Base-by-base conservation (phyloP, 805 yeast species). In the Ogataea naganishii region DNA sequence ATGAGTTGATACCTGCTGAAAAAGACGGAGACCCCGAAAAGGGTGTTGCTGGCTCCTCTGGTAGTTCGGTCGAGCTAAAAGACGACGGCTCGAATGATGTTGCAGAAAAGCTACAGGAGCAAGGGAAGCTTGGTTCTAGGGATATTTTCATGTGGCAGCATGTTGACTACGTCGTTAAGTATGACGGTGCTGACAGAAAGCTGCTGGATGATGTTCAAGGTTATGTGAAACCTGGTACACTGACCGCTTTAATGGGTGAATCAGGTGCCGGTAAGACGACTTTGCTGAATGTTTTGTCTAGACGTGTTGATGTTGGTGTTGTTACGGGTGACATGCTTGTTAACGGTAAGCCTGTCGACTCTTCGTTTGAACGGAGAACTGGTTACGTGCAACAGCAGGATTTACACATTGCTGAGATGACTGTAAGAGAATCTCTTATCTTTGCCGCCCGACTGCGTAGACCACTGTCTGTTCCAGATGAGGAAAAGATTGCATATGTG, bases 201-300 rank as follows among this genome's bases (percentile, higher is more conserved):
- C 46, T 70, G 35, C 53, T 74, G 46, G 62, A 63, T 34, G 43
- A 62, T 35, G 53, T 64, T 32, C 61, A 61, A 26, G 71, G 70
- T 18, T 63, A 53, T 46, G 58, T 62, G 41, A 50, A 56, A 20
- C 77, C 80, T 2, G 80, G 79, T 26, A 60, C 67, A 6, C 49
- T 72, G 44, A 72, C 78, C 14, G 79, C 80, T 2, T 51, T 72
- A 24, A 72, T 72, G 75, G 80, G 80, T 34, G 78, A 69, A 42
- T 69, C 77, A 3, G 80, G 80, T 39, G 79, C 79, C 13, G 80
- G 79, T 43, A 72, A 72, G 46, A 72, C 79, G 0, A 72, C 80
- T 5, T 50, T 72, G 29, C 56, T 72, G 35, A 72, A 72, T 42
- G 65, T 66, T 20, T 49, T 72, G 35, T 66, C 75, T 26, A 67